A percentile compares a stretch with the other conserved stretches of the same genome.
Evolutionary conservation across 169 alveolate species (phyloP).

Genomic region (Plasmodium reichenowi): DNA sequence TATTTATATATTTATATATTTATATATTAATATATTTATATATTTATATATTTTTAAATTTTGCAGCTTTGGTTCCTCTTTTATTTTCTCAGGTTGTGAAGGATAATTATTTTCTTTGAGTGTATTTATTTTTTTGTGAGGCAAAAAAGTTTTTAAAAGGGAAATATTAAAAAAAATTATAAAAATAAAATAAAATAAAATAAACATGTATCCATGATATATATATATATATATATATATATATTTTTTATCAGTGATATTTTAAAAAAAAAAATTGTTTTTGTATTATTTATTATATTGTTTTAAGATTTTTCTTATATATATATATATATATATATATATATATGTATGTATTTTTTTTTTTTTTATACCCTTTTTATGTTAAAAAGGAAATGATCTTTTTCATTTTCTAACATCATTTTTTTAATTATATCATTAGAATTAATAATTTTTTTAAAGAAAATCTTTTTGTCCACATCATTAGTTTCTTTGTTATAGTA

Average conservation of each 20-base stretch:
- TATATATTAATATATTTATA: background rate
- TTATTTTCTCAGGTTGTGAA: constrained; percentile 58
- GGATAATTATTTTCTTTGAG: constrained; percentile 61
- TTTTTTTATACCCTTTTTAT: background rate
- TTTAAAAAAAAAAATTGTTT: no score
- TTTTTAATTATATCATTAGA: background rate
- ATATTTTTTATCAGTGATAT: no score
- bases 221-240: no score
- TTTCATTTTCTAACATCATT: constrained; percentile 7
- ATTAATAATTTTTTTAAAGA: constrained; percentile 3
- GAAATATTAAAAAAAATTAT: background rate
- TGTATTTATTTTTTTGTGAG: background rate
- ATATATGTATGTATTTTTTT: no score
- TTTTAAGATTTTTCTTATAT: no score
- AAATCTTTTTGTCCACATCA: background rate
- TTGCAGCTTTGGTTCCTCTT: constrained; percentile 43
- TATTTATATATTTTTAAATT: no score
- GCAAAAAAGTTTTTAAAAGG: background rate
- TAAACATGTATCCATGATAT: background rate
- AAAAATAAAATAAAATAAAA: constrained; percentile 13
- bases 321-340: no score
- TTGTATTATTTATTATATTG: no score
- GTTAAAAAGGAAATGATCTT: constrained; percentile 48
- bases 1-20: no score
- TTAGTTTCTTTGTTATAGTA: background rate